These are phyloP conservation scores for Ogataea dorogensis DNA, from an alignment of 805 yeast species.

Conservation along the genomic window DNA sequence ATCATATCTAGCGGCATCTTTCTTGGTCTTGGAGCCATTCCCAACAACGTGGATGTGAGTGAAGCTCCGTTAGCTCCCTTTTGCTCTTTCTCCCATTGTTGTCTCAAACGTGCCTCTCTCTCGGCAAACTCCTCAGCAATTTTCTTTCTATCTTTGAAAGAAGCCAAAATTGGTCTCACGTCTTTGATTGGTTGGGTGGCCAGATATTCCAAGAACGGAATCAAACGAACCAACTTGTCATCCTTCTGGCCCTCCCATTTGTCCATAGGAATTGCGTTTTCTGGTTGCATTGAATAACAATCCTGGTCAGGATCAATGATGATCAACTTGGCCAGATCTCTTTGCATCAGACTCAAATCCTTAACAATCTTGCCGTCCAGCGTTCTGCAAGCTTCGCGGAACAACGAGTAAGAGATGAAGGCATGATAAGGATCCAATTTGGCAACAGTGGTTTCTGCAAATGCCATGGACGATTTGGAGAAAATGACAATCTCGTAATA, in stretches of 20 bases:
- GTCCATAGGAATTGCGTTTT: constrained; percentile 81
- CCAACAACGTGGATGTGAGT: constrained; percentile 45
- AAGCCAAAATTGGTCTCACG: constrained; percentile 80
- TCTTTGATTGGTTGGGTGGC: constrained; percentile 84
- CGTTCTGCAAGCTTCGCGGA: constrained; percentile 87
- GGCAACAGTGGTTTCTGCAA: constrained; percentile 77
- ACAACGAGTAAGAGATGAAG: constrained; percentile 79
- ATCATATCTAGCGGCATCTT: constrained; percentile 84
- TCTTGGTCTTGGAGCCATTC: constrained; percentile 47
- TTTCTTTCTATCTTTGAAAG: constrained; percentile 64
- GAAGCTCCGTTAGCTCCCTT: constrained; percentile 25
- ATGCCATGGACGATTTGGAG: constrained; percentile 80
- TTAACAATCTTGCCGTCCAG: constrained; percentile 87
- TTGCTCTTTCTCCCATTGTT: constrained; percentile 61
- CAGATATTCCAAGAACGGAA: constrained; percentile 91
- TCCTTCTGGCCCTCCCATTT: constrained; percentile 88
- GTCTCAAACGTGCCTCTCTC: constrained; percentile 75
- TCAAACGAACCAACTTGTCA: constrained; percentile 73
- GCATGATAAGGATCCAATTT: constrained; percentile 94
- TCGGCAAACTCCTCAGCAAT: constrained; percentile 77
- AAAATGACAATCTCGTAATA: constrained; percentile 95
- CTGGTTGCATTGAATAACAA: constrained; percentile 80
- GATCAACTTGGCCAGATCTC: constrained; percentile 81
- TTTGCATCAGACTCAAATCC: constrained; percentile 85
- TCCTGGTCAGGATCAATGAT: constrained; percentile 76